These are phyloP conservation scores for Favolaschia claudopus DNA, from an alignment of 768 basidiomycete genomes.

Conservation along the genomic window DNA sequence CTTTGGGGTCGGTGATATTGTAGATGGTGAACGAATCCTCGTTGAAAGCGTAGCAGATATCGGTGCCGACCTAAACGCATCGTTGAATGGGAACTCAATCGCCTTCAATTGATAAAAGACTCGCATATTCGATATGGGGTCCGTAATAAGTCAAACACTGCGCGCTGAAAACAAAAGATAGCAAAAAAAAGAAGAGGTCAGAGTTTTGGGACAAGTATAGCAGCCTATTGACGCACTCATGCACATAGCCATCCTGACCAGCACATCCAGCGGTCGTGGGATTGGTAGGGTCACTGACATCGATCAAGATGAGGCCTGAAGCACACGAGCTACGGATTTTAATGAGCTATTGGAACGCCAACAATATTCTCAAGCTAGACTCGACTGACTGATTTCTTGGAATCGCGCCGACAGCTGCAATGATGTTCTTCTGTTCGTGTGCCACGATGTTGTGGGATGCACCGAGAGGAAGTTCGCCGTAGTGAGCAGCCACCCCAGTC, in stretches of 20 bases:
- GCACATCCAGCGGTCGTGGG: slow-evolving; percentile 33
- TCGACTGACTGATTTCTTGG: slow-evolving; percentile 25
- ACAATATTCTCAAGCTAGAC: too few species aligned
- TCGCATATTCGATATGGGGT: slow-evolving; percentile 36
- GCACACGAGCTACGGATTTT: slow-evolving; percentile 16
- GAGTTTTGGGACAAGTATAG: neutral
- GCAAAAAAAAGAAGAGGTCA: neutral
- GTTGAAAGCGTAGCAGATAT: slow-evolving; percentile 42
- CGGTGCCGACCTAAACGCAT: too few species aligned
- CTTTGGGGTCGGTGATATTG: slow-evolving; percentile 33
- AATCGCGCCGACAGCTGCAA: slow-evolving; percentile 34
- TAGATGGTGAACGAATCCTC: slow-evolving; percentile 41
- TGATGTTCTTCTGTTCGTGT: slow-evolving; percentile 29
- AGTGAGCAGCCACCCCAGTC: slow-evolving; percentile 25
- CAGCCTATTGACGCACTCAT: slow-evolving; percentile 27
- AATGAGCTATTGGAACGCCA: neutral
- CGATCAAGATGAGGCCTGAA: slow-evolving; percentile 39
- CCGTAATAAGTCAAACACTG: slow-evolving; percentile 40
- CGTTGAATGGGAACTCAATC: too few species aligned
- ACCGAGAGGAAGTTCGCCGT: slow-evolving; percentile 34
- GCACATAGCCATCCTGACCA: slow-evolving; percentile 39
- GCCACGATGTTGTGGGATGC: slow-evolving; percentile 40
- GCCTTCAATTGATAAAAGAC: slow-evolving; percentile 28
- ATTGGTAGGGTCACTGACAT: slow-evolving; percentile 36
- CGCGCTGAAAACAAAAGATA: slow-evolving; percentile 32